Evolutionary conservation across 192 early-diverging fungal genomes (phyloP), one percentile per base, ranked within the genome.

Genomic region (Linnemannia exigua): DNA sequence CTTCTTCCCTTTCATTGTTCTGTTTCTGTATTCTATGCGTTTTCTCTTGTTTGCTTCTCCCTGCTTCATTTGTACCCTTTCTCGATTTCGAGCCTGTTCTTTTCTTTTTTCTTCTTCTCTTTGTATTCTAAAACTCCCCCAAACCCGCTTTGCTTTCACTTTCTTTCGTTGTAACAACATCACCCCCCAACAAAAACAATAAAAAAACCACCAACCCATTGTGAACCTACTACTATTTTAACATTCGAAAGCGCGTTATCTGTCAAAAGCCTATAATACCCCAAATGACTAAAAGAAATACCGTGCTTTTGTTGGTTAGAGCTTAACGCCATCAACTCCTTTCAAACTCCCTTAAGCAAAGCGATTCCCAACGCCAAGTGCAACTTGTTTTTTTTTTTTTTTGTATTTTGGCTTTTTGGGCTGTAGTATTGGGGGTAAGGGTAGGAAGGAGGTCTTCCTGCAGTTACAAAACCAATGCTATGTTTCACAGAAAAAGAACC

Each of bases 21-120:
- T 63, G 58, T 63, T 63, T 63, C 52, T 63, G 58, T 63, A 63
- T 31, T 63, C 31, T 63, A 63, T 16, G 58, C 12, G 25, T 63
- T 63, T 25, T 63, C 28, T 63, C 8, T 31, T 63, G 58, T 63
- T 31, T 63, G 58, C 28, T n/a, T n/a, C 15, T 63, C 22, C 58
- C n/a, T 58, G 5, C 58, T 63, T 63, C 58, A 14, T 11, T 63
- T 63, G 58, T 63, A 63, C 28, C 20, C 28, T 63, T 63, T 14
- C 12, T 63, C 28, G 58, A 15, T 22, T 54, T 25, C 28, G 12
- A 15, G 15, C 25, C 25, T 63, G 28, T 25, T 11, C 28, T n/a
- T 25, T 31, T 63, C 22, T 54, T 16, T 19, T 19, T 50, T 25
- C 14, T 28, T 61, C 28, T 63, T 31, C 14, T 15, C 8, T n/a